These are phyloP conservation scores for Zea mays DNA, from an alignment of 176 grass and related monocot species.

Conservation along the genomic window DNA sequence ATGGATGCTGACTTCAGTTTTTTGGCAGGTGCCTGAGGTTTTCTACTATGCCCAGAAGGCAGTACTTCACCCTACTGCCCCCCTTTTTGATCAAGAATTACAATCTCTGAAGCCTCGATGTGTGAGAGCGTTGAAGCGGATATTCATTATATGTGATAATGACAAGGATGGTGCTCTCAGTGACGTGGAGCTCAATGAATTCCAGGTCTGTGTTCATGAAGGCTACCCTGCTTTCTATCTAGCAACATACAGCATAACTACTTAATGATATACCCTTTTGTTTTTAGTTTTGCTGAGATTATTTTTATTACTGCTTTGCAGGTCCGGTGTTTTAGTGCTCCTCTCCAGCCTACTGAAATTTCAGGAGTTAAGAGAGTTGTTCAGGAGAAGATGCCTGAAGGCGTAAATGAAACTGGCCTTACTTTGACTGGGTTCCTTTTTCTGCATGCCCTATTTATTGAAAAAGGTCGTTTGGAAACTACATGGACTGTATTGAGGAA, in stretches of 20 bases:
- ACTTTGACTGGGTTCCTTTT: slow-evolving; percentile 96
- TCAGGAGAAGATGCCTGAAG: slow-evolving; percentile 97
- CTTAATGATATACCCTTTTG: slow-evolving; percentile 16
- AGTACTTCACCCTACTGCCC: slow-evolving; percentile 90
- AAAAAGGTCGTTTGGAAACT: slow-evolving; percentile 94
- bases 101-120: slow-evolving; percentile 91
- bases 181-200: slow-evolving; percentile 92
- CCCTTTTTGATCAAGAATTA: slow-evolving; percentile 90
- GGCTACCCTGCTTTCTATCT: neutral
- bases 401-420: slow-evolving; percentile 77
- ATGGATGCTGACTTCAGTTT: neutral
- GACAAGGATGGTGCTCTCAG: slow-evolving; percentile 92
- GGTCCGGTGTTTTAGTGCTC: slow-evolving; percentile 90
- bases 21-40: slow-evolving; percentile 74
- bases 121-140: slow-evolving; percentile 86
- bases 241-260: neutral
- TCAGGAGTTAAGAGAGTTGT: slow-evolving; percentile 90
- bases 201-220: slow-evolving; percentile 60
- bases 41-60: slow-evolving; percentile 98
- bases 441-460: slow-evolving; percentile 94
- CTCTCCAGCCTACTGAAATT: slow-evolving; percentile 92
- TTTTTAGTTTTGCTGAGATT: slow-evolving; percentile 9
- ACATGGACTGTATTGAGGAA: slow-evolving; percentile 98
- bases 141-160: slow-evolving; percentile 88
- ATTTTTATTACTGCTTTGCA: slow-evolving; percentile 33